These are phyloP conservation scores for Aspergillus oerlinghausenensis DNA, from an alignment of 2,329 filamentous ascomycete species.

Conservation along the genomic window DNA sequence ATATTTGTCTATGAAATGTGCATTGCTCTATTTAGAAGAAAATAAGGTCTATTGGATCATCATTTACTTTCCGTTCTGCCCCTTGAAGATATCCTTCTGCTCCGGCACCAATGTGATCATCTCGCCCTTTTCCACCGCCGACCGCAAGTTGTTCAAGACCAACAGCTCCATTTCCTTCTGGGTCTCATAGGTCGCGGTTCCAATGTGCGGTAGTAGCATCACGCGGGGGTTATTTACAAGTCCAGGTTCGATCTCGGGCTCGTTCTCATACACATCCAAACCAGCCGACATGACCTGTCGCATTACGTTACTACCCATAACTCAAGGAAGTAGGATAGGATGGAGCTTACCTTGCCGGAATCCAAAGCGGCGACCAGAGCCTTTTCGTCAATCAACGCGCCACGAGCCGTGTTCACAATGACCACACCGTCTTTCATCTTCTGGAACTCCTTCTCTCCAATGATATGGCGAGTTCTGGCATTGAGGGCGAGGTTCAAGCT, in stretches of 20 bases:
- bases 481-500: conserved; percentile 45
- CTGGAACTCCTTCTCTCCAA: conserved; percentile 40
- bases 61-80: background rate
- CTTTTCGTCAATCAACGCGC: conserved; percentile 44
- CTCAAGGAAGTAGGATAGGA: background rate
- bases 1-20: background rate
- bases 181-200: conserved; percentile 57
- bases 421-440: conserved; percentile 45
- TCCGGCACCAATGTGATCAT: conserved; percentile 59
- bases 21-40: background rate
- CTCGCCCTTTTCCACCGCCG: conserved; percentile 52
- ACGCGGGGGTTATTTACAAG: conserved; percentile 40
- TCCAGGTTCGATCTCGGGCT: conserved; percentile 46
- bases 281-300: conserved; percentile 39
- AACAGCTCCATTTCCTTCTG: conserved; percentile 59
- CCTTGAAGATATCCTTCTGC: conserved; percentile 44
- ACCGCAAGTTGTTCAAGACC: conserved; percentile 55
- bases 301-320: background rate
- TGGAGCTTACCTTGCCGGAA: conserved; percentile 37
- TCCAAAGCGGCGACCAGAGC: conserved; percentile 43
- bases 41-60: background rate
- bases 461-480: conserved; percentile 43
- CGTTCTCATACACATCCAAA: conserved; percentile 46
- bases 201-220: conserved; percentile 58
- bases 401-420: conserved; percentile 43